These are phyloP conservation scores for cucumber (Cucumis sativus) DNA, from an alignment of 306 rosid species.

Conservation along the genomic window Cucumber_9930_V3 NC_026658.2:14847501-14848000, in stretches of 20 bases:
- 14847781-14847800: conserved; percentile 30
- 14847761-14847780: conserved; percentile 46
- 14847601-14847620: background rate
- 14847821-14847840: conserved; percentile 34
- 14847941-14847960: conserved; percentile 37
- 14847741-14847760: conserved; percentile 49
- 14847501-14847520: background rate
- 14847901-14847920: conserved; percentile 57
- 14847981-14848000: conserved; percentile 39
- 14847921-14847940: conserved; percentile 53
- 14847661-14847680: conserved; percentile 61
- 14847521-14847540: background rate
- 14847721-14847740: conserved; percentile 28
- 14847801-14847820: conserved; percentile 48
- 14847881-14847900: conserved; percentile 53
- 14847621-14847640: background rate
- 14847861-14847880: conserved; percentile 47
- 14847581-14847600: background rate
- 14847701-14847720: conserved; percentile 54
- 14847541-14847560: background rate
- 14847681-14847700: conserved; percentile 47
- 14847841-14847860: conserved; percentile 37
- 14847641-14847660: conserved; percentile 58
- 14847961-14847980: conserved; percentile 38
- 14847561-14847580: background rate